phyloP scores from a whole-genome alignment of 1,284 basidiomycete genomes.

The Ustilago xerochloae region DNA sequence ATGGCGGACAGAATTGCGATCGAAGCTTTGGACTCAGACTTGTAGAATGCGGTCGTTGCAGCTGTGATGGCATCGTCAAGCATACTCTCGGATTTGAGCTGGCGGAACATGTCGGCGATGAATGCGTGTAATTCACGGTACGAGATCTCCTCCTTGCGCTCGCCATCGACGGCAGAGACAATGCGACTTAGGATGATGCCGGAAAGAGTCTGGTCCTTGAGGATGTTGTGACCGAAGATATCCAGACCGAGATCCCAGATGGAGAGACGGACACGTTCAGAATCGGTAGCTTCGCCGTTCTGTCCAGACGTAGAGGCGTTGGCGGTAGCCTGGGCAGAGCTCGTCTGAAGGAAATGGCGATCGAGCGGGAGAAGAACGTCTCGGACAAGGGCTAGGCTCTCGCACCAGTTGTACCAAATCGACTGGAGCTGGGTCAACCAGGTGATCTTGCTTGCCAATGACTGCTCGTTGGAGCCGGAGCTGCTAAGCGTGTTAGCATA shows the following conservation, averaged over 20 bases:
- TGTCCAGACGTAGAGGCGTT: background rate
- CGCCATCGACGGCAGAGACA: constrained; percentile 36
- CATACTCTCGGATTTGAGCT: constrained; percentile 36
- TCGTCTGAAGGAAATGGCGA: constrained; percentile 12
- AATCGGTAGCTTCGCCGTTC: background rate
- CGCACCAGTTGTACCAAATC: constrained; percentile 54
- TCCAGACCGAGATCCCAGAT: constrained; percentile 54
- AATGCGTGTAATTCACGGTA: constrained; percentile 43
- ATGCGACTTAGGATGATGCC: constrained; percentile 29
- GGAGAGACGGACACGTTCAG: constrained; percentile 8
- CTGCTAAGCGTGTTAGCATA: constrained; percentile 31
- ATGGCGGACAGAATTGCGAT: constrained; percentile 20
- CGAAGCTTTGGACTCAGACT: constrained; percentile 24
- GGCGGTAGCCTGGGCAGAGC: background rate
- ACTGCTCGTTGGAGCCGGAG: constrained; percentile 25
- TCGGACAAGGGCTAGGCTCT: constrained; percentile 36
- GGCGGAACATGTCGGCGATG: constrained; percentile 51
- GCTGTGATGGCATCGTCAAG: constrained; percentile 41
- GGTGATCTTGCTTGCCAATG: constrained; percentile 14
- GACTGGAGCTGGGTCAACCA: constrained; percentile 48
- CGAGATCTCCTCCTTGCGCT: constrained; percentile 16
- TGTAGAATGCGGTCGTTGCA: constrained; percentile 48
- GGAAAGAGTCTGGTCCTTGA: constrained; percentile 37
- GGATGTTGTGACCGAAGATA: constrained; percentile 48
- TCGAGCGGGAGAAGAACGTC: constrained; percentile 41